Percentiles rank a stretch among this genome's conserved stretches.
phyloP scores from a whole-genome alignment of 768 basidiomycete genomes.

The Boletus rubropictus region DNA sequence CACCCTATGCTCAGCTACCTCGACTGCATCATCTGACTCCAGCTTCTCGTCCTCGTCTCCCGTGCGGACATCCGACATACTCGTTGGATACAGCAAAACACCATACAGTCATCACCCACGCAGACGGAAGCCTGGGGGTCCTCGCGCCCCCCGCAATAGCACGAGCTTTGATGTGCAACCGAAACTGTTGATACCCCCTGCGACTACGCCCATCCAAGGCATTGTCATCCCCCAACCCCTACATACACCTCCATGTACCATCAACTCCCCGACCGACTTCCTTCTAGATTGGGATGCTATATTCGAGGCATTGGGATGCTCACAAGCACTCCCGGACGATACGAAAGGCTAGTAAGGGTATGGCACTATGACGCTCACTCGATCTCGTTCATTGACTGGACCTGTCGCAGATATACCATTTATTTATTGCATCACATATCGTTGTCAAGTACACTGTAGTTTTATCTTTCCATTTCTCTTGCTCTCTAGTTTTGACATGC shows the following conservation, averaged over 20 bases:
- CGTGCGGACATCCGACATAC: neutral
- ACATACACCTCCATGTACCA: constrained; percentile 1
- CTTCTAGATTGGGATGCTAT: constrained; percentile 30
- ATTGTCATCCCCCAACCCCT: neutral
- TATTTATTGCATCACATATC: constrained; percentile 2
- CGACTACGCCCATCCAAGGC: constrained; percentile 1
- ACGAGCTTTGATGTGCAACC: constrained; percentile 7
- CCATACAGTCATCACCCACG: constrained; percentile 1
- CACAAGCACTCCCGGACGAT: neutral
- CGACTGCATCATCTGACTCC: constrained; percentile 13
- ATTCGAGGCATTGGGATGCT: constrained; percentile 25
- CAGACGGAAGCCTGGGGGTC: constrained; percentile 24
- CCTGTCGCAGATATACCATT: neutral
- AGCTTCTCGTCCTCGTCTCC: constrained; percentile 12
- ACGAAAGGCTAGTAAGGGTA: constrained; percentile 11
- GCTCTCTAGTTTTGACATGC: no score
- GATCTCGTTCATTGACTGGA: neutral
- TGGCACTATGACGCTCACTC: neutral
- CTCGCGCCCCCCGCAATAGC: constrained; percentile 20
- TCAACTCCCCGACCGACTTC: constrained; percentile 15
- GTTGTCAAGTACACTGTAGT: constrained; percentile 8
- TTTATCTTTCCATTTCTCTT: neutral
- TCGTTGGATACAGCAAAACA: constrained; percentile 5
- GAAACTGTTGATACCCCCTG: constrained; percentile 9
- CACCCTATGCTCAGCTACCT: constrained; percentile 13